phyloP scores from a whole-genome alignment of 345 rosid species.

The Gossypium mustelinum region DNA sequence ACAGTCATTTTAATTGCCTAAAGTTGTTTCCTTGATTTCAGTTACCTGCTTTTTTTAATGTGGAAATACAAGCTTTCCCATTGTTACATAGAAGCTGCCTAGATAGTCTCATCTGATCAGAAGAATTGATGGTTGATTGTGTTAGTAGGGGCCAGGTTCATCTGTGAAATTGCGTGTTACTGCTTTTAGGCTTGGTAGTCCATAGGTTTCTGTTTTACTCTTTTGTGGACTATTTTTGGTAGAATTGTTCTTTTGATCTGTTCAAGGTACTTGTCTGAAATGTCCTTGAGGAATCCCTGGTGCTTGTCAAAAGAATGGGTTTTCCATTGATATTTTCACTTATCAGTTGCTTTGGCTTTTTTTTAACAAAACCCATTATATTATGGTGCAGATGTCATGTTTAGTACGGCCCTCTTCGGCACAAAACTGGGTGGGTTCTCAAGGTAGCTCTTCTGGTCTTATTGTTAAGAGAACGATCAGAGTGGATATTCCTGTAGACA shows the following conservation, averaged over 20 bases:
- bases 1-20: too few relatives aligned
- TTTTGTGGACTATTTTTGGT: not conserved
- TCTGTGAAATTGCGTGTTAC: not conserved
- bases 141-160: not conserved
- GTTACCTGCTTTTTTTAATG: not conserved
- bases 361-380: conserved; percentile 27
- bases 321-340: not conserved
- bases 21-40: not conserved
- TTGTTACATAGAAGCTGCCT: not conserved
- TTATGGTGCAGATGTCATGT: conserved; percentile 56
- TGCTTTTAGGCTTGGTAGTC: not conserved
- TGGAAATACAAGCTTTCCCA: not conserved
- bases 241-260: not conserved
- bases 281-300: not conserved
- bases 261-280: not conserved
- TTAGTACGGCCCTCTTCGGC: conserved; percentile 55
- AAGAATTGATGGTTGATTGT: not conserved
- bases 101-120: not conserved
- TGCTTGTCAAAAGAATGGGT: not conserved
- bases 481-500: conserved; percentile 87
- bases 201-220: not conserved
- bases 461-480: conserved; percentile 80
- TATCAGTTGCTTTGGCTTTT: conserved; percentile 5
- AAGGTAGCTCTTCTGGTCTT: conserved; percentile 73
- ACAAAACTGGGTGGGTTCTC: conserved; percentile 78